Evolutionary conservation across 306 rosid species (phyloP), one percentile per base, ranked within the genome.

Genomic region (Cicer arietinum): DNA sequence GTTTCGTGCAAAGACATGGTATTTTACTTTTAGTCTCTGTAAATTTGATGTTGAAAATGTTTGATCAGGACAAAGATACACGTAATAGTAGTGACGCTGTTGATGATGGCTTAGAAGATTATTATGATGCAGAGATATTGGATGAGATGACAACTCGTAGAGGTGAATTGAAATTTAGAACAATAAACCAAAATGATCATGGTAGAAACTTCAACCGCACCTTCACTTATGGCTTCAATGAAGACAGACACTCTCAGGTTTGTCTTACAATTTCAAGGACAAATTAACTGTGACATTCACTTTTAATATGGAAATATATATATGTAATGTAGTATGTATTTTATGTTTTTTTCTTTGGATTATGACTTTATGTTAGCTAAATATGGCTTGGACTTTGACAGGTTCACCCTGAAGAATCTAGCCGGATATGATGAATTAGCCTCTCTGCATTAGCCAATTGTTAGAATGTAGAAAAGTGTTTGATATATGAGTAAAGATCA

Each of bases 61-160:
- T 40, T 61, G 40, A 53, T 73, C 89, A 88, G 98, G 96, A 86
- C 43, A 82, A 79, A 77, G 90, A 82, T 42, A 20, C 64, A 8
- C 57, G 45, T 7, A 89, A 80, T 46, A 16, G n/a, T 30, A 10
- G 10, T 11, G 85, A 71, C 8, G 22, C 37, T 3, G 37, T 30
- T 30, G 37, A 10, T 3, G 88, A 77, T 0, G 75, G 54, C 42
- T 5, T 80, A 0, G 90, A 88, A 6, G 90, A 84, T 42, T 81
- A 80, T 85, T 85, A 75, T 18, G 96, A 91, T 17, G 87, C 87
- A 0, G 98, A 93, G 80, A 80, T 88, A 47, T 82, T 93, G 73
- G 98, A 93, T 76, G 94, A 87, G 80, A 87, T 88, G 89, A 93
- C 97, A 64, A 91, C 96, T 20, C 79, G 63, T 63, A 87, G 98